Base-by-base conservation (phyloP, 2,329 filamentous ascomycete species). In the Penicillium corylophilum region DNA sequence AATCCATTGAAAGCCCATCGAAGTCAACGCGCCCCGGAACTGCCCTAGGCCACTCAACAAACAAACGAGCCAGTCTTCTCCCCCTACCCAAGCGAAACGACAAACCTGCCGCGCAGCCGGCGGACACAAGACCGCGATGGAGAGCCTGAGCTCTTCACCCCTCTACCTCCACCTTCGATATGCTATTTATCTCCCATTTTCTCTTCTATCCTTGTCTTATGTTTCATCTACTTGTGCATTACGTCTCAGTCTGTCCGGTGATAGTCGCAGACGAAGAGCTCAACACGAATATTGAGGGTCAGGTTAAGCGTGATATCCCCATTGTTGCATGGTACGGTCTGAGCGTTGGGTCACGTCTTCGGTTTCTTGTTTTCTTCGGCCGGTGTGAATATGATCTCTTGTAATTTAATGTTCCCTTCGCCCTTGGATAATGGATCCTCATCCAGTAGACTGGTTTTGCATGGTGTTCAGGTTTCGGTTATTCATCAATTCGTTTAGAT, bases 41-140 rank as follows among this genome's bases (percentile, higher is more conserved):
- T 2, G 58, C 72, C 2, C 59, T 75, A 10, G 72, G 73, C 1
- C 72, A 74, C 59, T 70, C 70, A 2, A 64, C 59, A 10, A 68
- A 60, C 44, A 68, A 71, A 13, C 67, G 74, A 12, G 62, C 64
- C 28, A 76, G 74, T 59, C 60, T 76, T 50, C 64, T 77, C 33
- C 74, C 74, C 20, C 48, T 74, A 41, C 68, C 71, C 2, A 72
- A 66, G 47, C 60, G 60, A n/a, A 54, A 50, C 4, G 69, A 67
- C 12, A 67, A 64, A 51, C 54, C 62, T 5, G 40, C 64, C 13
- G 55, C 53, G 48, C 39, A 59, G 48, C 65, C 55, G 38, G 68
- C 65, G 26, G 64, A 66, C 31, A 61, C 68, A 7, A 66, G 70
- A 33, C 72, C 72, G 10, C 70, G 59, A 9, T 75, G 71, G 71